Evolutionary conservation across 2,329 filamentous ascomycete genomes (phyloP).

Genomic region (Phialocephala sp.): DNA sequence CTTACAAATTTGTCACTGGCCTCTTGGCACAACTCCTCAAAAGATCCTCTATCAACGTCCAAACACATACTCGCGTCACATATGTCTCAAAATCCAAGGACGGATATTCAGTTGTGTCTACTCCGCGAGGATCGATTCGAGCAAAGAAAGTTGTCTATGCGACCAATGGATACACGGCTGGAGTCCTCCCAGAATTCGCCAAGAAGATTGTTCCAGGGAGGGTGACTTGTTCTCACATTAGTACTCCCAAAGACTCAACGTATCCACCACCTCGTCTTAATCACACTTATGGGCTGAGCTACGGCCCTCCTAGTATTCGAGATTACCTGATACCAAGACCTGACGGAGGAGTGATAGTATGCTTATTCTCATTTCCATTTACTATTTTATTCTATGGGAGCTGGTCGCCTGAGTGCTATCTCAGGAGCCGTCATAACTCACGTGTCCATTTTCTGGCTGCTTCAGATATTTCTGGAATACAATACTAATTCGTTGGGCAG

Average conservation of each 20-base stretch:
- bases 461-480: too few species aligned
- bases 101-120: constrained; percentile 53
- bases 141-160: constrained; percentile 65
- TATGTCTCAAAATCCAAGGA: constrained; percentile 33
- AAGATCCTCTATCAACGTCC: constrained; percentile 56
- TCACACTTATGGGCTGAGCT: constrained; percentile 28
- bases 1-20: constrained; percentile 63
- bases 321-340: constrained; percentile 41
- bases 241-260: constrained; percentile 30
- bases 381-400: too few species aligned
- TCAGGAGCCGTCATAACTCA: too few species aligned
- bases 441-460: too few species aligned
- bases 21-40: constrained; percentile 50
- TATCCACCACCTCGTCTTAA: constrained; percentile 29
- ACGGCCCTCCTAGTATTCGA: constrained; percentile 18
- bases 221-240: constrained; percentile 48
- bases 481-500: too few species aligned
- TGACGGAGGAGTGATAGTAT: constrained; percentile 38
- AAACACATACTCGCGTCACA: constrained; percentile 55
- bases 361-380: too few species aligned
- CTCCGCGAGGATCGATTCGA: constrained; percentile 57
- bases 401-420: too few species aligned
- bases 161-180: constrained; percentile 70
- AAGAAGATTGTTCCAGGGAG: constrained; percentile 67
- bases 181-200: constrained; percentile 62